Evolutionary conservation across 495 filamentous ascomycete species (phyloP).

Genomic region (Bacidia gigantensis): DNA sequence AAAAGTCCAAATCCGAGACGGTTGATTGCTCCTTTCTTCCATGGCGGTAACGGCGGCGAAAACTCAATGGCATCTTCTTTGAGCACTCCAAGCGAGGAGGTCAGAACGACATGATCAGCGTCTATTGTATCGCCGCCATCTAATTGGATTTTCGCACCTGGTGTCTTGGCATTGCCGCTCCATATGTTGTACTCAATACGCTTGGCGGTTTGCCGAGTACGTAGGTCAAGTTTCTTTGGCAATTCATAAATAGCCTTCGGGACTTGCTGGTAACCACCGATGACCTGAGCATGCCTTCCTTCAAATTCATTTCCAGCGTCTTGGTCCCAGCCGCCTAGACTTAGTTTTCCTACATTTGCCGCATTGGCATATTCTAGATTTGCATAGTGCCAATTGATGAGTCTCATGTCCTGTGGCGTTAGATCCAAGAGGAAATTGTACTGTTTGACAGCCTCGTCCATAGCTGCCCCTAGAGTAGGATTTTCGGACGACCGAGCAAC

Average conservation of each 20-base stretch:
- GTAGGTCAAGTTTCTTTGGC: conserved; percentile 68
- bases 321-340: conserved; percentile 87
- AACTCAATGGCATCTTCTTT: conserved; percentile 66
- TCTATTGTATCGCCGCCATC: conserved; percentile 62
- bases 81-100: conserved; percentile 77
- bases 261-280: conserved; percentile 85
- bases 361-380: conserved; percentile 98
- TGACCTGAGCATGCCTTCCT: conserved; percentile 79
- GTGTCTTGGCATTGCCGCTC: conserved; percentile 16
- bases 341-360: conserved; percentile 69
- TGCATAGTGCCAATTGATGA: conserved; percentile 96
- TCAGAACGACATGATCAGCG: conserved; percentile 78
- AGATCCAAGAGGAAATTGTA: conserved; percentile 75
- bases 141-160: conserved; percentile 49
- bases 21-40: conserved; percentile 68
- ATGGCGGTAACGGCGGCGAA: conserved; percentile 67
- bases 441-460: conserved; percentile 78
- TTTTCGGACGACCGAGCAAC: conserved; percentile 42
- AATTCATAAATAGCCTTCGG: conserved; percentile 65
- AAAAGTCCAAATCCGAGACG: conserved; percentile 88
- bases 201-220: conserved; percentile 51
- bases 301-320: conserved; percentile 97
- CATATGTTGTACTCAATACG: conserved; percentile 51
- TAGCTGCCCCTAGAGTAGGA: conserved; percentile 73
- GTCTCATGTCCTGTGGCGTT: conserved; percentile 68